Base-by-base conservation (phyloP, 2,329 filamentous ascomycete genomes). In the Coniochaeta ligniaria region DNA sequence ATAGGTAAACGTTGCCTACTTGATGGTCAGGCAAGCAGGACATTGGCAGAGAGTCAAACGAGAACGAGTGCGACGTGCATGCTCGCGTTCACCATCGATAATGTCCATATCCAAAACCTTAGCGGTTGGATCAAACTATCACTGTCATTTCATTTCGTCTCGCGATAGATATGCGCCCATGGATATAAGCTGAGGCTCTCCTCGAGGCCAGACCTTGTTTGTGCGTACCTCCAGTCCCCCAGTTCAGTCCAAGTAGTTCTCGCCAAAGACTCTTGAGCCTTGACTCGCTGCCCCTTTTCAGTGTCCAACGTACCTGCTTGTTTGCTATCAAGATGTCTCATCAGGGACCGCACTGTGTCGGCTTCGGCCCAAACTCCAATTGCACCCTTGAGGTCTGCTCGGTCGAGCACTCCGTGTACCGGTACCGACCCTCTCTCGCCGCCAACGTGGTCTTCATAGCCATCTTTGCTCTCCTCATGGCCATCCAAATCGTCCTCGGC, bases 351-450 rank as follows among this genome's bases (percentile, higher is more conserved):
- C 28, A 61, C 61, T 47, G 63, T 33, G 61, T 71, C 36, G 52
- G 63, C 61, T 83, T 81, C 60, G 80, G 80, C 52, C 76, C 80
- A 22, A 63, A 74, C 1, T 72, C 75, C 61, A 82, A 80, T 67
- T 83, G 80, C 68, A 83, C 78, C 0, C 74, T 83, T 35, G 76
- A 73, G 0, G 62, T 80, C 22, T 83, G 80, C 63, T 72, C 75
- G 1, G 60, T 81, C 41, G 71, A 79, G 63, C 73, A 67, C 66
- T 80, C 74, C 63, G 75, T 81, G 38, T 79, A 79, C 65, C 65
- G 70, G 55, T 83, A 83, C 67, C 76, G 72, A 5, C 80, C 80
- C 0, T 74, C 71, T 12, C 70, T 81, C 3, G 66, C 72, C 1
- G 75, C 75, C 57, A 82, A 77, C 64, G 64, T 67, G 64, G 62